Evolutionary conservation across 345 rosid species (phyloP).

Genomic region (Salix purpurea): DNA sequence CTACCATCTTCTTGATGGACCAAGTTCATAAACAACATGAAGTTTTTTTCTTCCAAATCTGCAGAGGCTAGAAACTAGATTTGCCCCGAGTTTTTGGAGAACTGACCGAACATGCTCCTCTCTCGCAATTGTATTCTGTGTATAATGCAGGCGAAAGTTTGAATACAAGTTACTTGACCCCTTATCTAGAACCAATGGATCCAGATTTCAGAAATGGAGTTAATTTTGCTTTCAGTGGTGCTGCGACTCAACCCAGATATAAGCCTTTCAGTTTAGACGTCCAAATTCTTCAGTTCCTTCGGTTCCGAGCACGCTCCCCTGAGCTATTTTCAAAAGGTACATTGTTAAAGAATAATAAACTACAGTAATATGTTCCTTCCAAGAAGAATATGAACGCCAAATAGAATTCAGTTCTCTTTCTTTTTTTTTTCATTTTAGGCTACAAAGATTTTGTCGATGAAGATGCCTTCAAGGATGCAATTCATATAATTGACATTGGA

Average conservation of each 20-base stretch:
- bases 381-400: too few species aligned
- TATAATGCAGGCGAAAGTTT: constrained; percentile 37
- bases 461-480: constrained; percentile 44
- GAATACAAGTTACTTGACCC: constrained; percentile 29
- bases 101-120: too few species aligned
- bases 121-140: neutral
- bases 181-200: constrained; percentile 32
- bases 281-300: constrained; percentile 41
- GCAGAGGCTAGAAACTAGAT: neutral
- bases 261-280: constrained; percentile 32
- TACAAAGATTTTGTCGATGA: constrained; percentile 34
- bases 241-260: constrained; percentile 29
- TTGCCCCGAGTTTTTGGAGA: neutral
- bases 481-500: constrained; percentile 60
- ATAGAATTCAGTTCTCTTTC: neutral
- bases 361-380: too few species aligned
- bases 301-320: constrained; percentile 37
- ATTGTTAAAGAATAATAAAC: neutral
- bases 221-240: constrained; percentile 37
- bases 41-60: too few species aligned
- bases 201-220: constrained; percentile 36
- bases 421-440: constrained; percentile 13
- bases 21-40: too few species aligned
- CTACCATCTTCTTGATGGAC: too few species aligned
- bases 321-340: constrained; percentile 28